Evolutionary conservation across 768 basidiomycete species (phyloP), one percentile per base, ranked within the genome.

Genomic region (Tylopilus cervinicoccineus): DNA sequence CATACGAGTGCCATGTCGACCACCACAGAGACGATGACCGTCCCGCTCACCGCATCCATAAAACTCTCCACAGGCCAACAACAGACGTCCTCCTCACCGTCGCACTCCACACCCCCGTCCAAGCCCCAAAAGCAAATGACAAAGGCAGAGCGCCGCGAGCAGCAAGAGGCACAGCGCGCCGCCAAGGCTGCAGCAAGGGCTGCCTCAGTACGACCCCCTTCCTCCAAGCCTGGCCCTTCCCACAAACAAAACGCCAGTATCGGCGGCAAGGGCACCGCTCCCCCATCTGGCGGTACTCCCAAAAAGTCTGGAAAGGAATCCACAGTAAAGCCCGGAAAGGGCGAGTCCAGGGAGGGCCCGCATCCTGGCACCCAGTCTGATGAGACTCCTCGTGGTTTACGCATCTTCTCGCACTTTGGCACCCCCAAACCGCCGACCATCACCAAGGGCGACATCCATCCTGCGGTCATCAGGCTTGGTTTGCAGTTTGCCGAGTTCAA

Each of bases 401-500:
- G 83, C 41, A 92, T 92, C 58, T 92, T 92, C 65, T 83, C 87
- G 36, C 91, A 92, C 67, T 93, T 93, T 66, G 88, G 85, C 32
- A 69, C 86, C 24, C 86, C 85, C 16, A 89, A 87, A 57, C 63
- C 70, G 26, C 64, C 65, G 16, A 59, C 62, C 56, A 64, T 70
- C 33, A 73, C 77, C 46, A 91, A 93, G 64, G 88, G 88, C 32
- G 86, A 91, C 59, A 88, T 98, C 33, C 96, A 98, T 63, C 96
- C 94, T 24, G 81, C 81, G 17, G 84, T 98, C 57, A 73, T 93
- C 49, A 77, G 87, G 44, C 81, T 97, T 9, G 94, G 90, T 10
- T 74, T 97, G 26, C 83, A 93, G 54, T 95, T 97, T 70, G 82
- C 90, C 8, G 84, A 88, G 57, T 97, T 98, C 72, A 85, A 84